These are phyloP conservation scores for Mesembryanthemum crystallinum DNA, from an alignment of 148 eudicot genomes.

Conservation along the genomic window DNA sequence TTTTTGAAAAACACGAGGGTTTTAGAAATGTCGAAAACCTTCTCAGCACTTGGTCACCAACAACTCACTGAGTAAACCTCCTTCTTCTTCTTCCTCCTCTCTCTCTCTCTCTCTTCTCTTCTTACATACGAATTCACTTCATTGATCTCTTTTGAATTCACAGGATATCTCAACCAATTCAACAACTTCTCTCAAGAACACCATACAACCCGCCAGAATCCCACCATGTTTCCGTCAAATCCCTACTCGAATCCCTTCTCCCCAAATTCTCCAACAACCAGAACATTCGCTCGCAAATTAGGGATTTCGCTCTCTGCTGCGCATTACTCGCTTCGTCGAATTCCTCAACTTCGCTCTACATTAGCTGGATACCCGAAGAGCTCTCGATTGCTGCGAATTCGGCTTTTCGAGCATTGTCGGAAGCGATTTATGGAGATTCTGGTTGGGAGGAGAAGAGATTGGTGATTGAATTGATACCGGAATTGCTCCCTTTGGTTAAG, in stretches of 20 bases:
- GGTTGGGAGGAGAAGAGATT: slow-evolving; percentile 45
- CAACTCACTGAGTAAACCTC: slow-evolving; percentile 41
- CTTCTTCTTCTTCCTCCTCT: slow-evolving; percentile 5
- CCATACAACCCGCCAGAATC: slow-evolving; percentile 54
- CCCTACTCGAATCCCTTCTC: slow-evolving; percentile 60
- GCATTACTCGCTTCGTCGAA: slow-evolving; percentile 55
- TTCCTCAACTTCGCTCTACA: slow-evolving; percentile 38
- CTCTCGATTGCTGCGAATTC: slow-evolving; percentile 42
- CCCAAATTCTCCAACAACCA: slow-evolving; percentile 28
- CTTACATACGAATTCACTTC: neutral
- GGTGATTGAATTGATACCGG: slow-evolving; percentile 62
- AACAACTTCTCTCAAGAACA: slow-evolving; percentile 41
- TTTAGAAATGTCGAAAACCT: slow-evolving; percentile 33
- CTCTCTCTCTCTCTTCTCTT: neutral
- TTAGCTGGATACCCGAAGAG: slow-evolving; percentile 58
- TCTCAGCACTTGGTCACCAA: slow-evolving; percentile 28
- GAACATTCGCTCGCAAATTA: slow-evolving; percentile 29
- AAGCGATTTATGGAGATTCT: slow-evolving; percentile 26
- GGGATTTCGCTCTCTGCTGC: slow-evolving; percentile 59
- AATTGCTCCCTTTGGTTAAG: slow-evolving; percentile 64
- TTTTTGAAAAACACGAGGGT: neutral
- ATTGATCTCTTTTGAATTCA: slow-evolving; percentile 1
- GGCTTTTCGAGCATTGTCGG: slow-evolving; percentile 50
- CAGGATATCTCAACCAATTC: slow-evolving; percentile 64
- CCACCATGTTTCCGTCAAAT: slow-evolving; percentile 59